Evolutionary conservation across 495 filamentous ascomycete species (phyloP).

Genomic region (Tuber calosporum): DNA sequence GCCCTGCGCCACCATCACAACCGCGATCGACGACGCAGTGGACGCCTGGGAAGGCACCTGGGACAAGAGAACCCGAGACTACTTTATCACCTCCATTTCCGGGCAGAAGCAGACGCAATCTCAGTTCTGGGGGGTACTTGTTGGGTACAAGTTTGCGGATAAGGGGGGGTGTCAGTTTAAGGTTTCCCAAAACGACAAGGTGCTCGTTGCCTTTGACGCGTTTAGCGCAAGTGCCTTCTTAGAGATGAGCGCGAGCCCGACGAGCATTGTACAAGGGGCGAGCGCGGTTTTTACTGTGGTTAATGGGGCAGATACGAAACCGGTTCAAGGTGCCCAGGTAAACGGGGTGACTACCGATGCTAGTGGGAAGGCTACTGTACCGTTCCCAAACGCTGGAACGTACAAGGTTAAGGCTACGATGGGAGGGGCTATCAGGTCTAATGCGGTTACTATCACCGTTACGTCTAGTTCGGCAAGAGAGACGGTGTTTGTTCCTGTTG

Average conservation of each 20-base stretch:
- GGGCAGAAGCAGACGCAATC: neutral
- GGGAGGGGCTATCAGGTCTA: conserved; percentile 1
- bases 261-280: neutral
- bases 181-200: neutral
- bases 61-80: neutral
- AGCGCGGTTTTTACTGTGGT: neutral
- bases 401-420: conserved; percentile 16
- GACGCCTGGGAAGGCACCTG: conserved; percentile 8
- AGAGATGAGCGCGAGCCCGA: neutral
- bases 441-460: conserved; percentile 1
- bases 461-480: too few relatives aligned
- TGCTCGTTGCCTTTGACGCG: conserved; percentile 8
- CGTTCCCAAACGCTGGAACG: neutral
- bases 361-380: conserved; percentile 9
- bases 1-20: conserved; percentile 7
- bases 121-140: conserved; percentile 12
- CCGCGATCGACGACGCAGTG: conserved; percentile 10
- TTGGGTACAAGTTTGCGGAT: neutral
- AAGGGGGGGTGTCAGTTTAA: conserved; percentile 12
- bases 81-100: conserved; percentile 8
- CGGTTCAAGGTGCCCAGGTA: conserved; percentile 8
- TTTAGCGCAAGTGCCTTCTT: neutral
- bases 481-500: neutral
- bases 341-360: neutral
- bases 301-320: neutral